Evolutionary conservation across 495 filamentous ascomycete species (phyloP).

Genomic region (Aspergillus homomorphus): DNA sequence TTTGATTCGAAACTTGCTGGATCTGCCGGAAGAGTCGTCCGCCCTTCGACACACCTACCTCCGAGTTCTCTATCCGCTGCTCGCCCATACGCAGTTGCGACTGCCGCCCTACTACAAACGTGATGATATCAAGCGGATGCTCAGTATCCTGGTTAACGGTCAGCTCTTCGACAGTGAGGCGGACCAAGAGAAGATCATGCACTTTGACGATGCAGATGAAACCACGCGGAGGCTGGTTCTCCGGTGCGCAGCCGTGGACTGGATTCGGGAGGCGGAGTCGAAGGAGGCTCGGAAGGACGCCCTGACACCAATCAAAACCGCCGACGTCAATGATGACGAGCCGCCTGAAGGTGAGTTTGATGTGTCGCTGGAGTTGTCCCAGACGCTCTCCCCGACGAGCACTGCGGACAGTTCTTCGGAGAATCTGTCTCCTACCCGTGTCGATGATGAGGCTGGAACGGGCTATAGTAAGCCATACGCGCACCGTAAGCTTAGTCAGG

Average conservation of each 20-base stretch:
- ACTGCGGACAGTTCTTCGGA: conserved; percentile 30
- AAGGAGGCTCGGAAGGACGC: conserved; percentile 9
- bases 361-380: conserved; percentile 26
- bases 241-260: conserved; percentile 78
- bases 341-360: conserved; percentile 24
- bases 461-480: conserved; percentile 17
- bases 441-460: conserved; percentile 15
- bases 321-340: conserved; percentile 1
- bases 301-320: neutral
- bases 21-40: conserved; percentile 77
- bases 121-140: conserved; percentile 73
- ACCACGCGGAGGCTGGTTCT: conserved; percentile 82
- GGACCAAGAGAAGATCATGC: conserved; percentile 53
- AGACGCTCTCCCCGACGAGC: conserved; percentile 46
- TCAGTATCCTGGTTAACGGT: conserved; percentile 59
- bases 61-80: conserved; percentile 86
- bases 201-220: conserved; percentile 88
- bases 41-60: conserved; percentile 93
- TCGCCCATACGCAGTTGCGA: conserved; percentile 86
- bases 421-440: conserved; percentile 29
- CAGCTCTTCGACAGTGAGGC: conserved; percentile 34
- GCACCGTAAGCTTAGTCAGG: conserved; percentile 24
- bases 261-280: conserved; percentile 55
- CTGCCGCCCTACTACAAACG: conserved; percentile 86
- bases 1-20: conserved; percentile 90